These are phyloP conservation scores for Gryganskiella cystojenkinii DNA, from an alignment of 192 early-diverging fungal genomes.

Conservation along the genomic window DNA sequence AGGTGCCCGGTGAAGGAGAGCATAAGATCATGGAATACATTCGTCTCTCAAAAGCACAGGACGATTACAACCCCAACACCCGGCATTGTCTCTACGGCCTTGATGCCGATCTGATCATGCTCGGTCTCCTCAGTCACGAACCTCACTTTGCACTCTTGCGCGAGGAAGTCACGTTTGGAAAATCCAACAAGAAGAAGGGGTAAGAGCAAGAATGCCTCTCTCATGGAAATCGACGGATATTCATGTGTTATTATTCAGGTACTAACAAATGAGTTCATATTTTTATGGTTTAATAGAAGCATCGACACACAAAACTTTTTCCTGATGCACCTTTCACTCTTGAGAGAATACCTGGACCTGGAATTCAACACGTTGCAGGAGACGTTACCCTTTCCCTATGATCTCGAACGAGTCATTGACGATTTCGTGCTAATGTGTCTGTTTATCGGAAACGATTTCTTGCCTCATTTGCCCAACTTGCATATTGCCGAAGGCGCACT, in stretches of 20 bases:
- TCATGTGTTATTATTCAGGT: background rate
- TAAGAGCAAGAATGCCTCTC: conserved; percentile 19
- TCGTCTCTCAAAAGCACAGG: conserved; percentile 81
- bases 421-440: conserved; percentile 95
- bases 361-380: conserved; percentile 78
- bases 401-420: conserved; percentile 95
- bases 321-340: conserved; percentile 85
- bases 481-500: conserved; percentile 94
- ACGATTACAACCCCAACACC: conserved; percentile 88
- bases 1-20: conserved; percentile 98
- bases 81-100: conserved; percentile 97
- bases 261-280: conserved; percentile 2
- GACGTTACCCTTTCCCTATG: conserved; percentile 70
- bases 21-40: conserved; percentile 99
- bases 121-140: conserved; percentile 95
- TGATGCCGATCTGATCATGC: conserved; percentile 98
- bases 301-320: conserved; percentile 70
- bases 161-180: conserved; percentile 92
- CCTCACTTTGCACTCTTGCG: conserved; percentile 96
- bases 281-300: conserved; percentile 29
- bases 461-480: conserved; percentile 93
- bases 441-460: conserved; percentile 98
- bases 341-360: conserved; percentile 93
- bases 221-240: background rate
- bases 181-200: conserved; percentile 64